These are phyloP conservation scores for Cladosporium sp. DNA, from an alignment of 2,329 filamentous ascomycete species.

Conservation along the genomic window DNA sequence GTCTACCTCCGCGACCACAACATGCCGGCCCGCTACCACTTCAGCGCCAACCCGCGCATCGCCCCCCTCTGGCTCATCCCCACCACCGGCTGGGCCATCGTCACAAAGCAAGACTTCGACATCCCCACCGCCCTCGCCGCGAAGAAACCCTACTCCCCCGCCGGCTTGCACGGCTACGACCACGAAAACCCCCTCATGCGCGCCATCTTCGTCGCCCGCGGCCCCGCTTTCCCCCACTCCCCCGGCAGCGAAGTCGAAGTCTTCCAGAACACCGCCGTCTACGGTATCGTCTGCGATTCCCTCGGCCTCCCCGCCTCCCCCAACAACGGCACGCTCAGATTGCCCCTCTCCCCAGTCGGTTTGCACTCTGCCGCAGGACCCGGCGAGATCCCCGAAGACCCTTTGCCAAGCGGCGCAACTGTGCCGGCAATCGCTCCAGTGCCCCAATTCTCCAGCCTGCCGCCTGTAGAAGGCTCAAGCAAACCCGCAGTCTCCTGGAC, in stretches of 20 bases:
- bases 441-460: constrained; percentile 1
- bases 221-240: constrained; percentile 83
- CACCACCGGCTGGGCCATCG: constrained; percentile 87
- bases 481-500: constrained; percentile 7
- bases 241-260: constrained; percentile 72
- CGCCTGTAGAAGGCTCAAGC: neutral
- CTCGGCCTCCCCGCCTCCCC: constrained; percentile 59
- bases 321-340: constrained; percentile 81
- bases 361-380: constrained; percentile 42
- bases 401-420: neutral
- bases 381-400: constrained; percentile 20
- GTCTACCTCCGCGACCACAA: constrained; percentile 80
- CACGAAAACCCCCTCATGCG: constrained; percentile 93
- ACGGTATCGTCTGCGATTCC: constrained; percentile 90
- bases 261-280: constrained; percentile 94
- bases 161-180: constrained; percentile 90
- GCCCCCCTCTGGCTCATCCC: constrained; percentile 93
- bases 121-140: constrained; percentile 61
- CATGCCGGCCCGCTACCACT: constrained; percentile 93
- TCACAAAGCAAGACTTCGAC: constrained; percentile 73
- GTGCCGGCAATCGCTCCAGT: constrained; percentile 8
- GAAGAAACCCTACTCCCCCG: constrained; percentile 67
- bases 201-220: constrained; percentile 87
- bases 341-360: constrained; percentile 62
- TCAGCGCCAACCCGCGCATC: constrained; percentile 80